Evolutionary conservation across 192 early-diverging fungal species (phyloP).

Genomic region (Backusella westeae): DNA sequence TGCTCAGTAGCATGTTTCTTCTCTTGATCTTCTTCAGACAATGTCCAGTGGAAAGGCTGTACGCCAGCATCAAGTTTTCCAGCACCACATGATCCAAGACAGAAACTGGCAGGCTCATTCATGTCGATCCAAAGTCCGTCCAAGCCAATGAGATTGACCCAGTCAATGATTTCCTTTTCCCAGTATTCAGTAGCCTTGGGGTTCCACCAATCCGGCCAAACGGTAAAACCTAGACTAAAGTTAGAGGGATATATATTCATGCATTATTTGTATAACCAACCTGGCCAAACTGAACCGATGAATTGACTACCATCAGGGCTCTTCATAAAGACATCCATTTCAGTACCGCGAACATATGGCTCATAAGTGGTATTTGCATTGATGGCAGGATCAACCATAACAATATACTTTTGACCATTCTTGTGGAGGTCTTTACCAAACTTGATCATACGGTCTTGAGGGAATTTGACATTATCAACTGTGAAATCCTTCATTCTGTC

Average conservation of each 20-base stretch:
- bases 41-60: constrained; percentile 23
- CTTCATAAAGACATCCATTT: constrained; percentile 57
- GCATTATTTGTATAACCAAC: background rate
- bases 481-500: constrained; percentile 59
- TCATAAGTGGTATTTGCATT: constrained; percentile 44
- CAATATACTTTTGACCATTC: constrained; percentile 52
- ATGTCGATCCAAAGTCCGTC: constrained; percentile 66
- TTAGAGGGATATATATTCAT: background rate
- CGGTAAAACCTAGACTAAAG: constrained; percentile 52
- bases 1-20: constrained; percentile 22
- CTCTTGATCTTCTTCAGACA: constrained; percentile 35
- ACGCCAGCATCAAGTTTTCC: constrained; percentile 21
- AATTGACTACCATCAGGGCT: constrained; percentile 50
- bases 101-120: constrained; percentile 68
- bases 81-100: constrained; percentile 53
- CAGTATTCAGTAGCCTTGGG: constrained; percentile 50
- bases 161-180: constrained; percentile 40
- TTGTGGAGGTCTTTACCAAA: constrained; percentile 45
- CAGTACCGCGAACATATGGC: constrained; percentile 49
- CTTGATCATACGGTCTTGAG: constrained; percentile 43
- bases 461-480: constrained; percentile 53
- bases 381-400: constrained; percentile 68
- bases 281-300: constrained; percentile 47
- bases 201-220: constrained; percentile 61
- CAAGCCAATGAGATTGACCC: constrained; percentile 14